Evolutionary conservation across 148 eudicot genomes (phyloP).

Genomic region (Arbutus unedo): DNA sequence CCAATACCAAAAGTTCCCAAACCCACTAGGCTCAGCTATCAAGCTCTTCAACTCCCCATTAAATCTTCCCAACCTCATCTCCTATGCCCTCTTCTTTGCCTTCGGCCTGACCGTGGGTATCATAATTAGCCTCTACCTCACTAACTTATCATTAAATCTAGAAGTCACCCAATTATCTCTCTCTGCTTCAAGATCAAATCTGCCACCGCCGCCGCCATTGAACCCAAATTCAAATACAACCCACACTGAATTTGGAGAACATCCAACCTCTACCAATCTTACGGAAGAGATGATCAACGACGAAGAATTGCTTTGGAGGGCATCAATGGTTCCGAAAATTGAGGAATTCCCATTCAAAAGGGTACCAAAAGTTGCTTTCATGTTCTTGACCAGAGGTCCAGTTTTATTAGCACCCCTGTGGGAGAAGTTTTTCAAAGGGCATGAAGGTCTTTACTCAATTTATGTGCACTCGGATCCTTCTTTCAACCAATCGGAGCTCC

Average conservation of each 20-base stretch:
- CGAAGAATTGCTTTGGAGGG: too few species aligned
- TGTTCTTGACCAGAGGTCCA: slow-evolving; percentile 58
- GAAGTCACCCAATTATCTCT: slow-evolving; percentile 27
- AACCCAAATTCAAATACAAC: background rate
- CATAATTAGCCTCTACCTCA: slow-evolving; percentile 21
- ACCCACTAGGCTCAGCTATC: background rate
- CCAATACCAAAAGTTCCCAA: slow-evolving; percentile 6
- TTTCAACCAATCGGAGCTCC: slow-evolving; percentile 27
- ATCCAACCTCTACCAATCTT: background rate
- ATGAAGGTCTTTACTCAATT: slow-evolving; percentile 53
- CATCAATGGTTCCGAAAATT: slow-evolving; percentile 55
- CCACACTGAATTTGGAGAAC: background rate
- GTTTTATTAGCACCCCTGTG: slow-evolving; percentile 60
- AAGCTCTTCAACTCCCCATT: background rate
- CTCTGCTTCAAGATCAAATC: slow-evolving; percentile 1
- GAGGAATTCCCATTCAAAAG: slow-evolving; percentile 37
- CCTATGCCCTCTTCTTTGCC: background rate
- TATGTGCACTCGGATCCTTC: slow-evolving; percentile 55
- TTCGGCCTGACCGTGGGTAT: slow-evolving; percentile 10
- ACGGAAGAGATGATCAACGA: slow-evolving; percentile 48
- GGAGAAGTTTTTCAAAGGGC: slow-evolving; percentile 71
- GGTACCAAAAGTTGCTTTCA: slow-evolving; percentile 63
- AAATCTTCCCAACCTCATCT: background rate
- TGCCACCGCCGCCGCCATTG: background rate
- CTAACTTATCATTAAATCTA: slow-evolving; percentile 26